Evolutionary conservation across 495 filamentous ascomycete genomes (phyloP), one percentile per base, ranked within the genome.

Genomic region (Xylaria scruposa): DNA sequence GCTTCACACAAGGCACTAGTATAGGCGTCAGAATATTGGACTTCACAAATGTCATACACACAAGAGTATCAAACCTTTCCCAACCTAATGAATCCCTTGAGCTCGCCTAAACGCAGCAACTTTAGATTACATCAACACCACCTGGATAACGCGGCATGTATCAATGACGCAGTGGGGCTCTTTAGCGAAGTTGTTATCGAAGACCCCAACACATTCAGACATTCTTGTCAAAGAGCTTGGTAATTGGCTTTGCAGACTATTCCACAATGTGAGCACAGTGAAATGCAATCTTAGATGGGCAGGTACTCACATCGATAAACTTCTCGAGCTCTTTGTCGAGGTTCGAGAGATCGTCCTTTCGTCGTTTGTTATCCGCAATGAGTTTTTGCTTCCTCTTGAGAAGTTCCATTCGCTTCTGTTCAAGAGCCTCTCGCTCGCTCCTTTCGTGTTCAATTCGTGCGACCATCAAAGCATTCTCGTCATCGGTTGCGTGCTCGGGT

Each of bases 391-490:
- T 99, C 78, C 91, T 90, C 85, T 93, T 95, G 67, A 97, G 82
- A 33, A 98, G 85, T 73, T 91, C 92, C 80, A 94, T 93, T 49
- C 97, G 88, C 70, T 92, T 90, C 80, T 94, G 91, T 77, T 99
- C 97, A 12, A 98, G 85, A 29, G 91, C 88, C 83, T 97, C 92
- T 21, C 96, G 91, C 73, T 95, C 94, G 42, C 86, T 86, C 73
- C 94, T 89, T 82, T 99, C 96, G 80, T 98, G 93, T 70, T 95
- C 90, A 81, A 99, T 95, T 33, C 95, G 92, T 56, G 94, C 94
- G 40, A 95, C 89, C 91, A 97, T 98, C 66, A 97, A 82, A 9
- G 91, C 88, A 78, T 93, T 90, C 74, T 95, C 91, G 75, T 91
- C 88, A 26, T 84, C 85, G 36, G 91, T 85, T 21, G 83, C 83